Conservation (phyloP, 2,329 filamentous ascomycete species). For the Cladosporium colombiae region DNA sequence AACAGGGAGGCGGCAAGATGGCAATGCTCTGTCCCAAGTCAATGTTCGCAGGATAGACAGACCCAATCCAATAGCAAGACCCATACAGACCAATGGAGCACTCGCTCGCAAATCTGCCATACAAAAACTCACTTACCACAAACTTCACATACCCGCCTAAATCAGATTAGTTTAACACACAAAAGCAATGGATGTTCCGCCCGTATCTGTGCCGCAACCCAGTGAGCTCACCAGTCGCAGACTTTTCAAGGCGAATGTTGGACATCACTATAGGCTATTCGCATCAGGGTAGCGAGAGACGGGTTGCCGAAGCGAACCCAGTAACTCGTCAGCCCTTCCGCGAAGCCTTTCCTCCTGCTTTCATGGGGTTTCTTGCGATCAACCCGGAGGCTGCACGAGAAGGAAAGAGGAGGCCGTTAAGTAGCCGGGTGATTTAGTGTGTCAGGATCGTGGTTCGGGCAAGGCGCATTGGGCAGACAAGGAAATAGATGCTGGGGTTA, state of each 20-base stretch:
- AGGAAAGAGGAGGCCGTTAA: slow-evolving; percentile 34
- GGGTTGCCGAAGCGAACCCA: slow-evolving; percentile 40
- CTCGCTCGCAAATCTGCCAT: background rate
- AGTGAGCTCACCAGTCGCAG: slow-evolving; percentile 60
- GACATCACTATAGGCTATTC: slow-evolving; percentile 33
- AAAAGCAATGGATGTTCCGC: slow-evolving; percentile 51
- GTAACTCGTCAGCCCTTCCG: slow-evolving; percentile 28
- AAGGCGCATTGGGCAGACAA: background rate
- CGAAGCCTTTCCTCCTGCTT: slow-evolving; percentile 37
- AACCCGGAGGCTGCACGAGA: slow-evolving; percentile 15
- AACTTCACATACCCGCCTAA: background rate
- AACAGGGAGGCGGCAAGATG: background rate
- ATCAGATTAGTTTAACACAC: background rate
- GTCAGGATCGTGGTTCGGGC: background rate
- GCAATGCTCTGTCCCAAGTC: background rate
- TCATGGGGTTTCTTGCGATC: slow-evolving; percentile 26
- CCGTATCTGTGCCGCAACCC: slow-evolving; percentile 69
- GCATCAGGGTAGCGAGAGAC: slow-evolving; percentile 36
- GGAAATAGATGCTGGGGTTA: background rate
- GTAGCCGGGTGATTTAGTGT: background rate
- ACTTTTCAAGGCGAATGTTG: slow-evolving; percentile 55
- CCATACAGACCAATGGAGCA: background rate
- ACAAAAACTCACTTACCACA: background rate
- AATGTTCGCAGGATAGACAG: background rate
- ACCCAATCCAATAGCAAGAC: background rate